Conservation (phyloP, 192 early-diverging fungal species). For the Backusella luteola region DNA sequence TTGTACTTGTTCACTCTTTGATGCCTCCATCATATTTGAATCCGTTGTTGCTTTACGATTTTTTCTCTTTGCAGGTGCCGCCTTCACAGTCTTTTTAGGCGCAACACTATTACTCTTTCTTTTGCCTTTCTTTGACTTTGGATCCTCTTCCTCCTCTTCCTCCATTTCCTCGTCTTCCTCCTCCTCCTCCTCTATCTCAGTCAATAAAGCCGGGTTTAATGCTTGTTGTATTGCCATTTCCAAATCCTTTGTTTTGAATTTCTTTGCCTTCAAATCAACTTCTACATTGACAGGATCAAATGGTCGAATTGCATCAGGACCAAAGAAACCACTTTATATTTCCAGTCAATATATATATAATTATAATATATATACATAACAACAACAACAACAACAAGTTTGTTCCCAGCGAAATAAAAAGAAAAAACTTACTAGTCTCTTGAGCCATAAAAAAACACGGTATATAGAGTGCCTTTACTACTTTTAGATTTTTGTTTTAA, state of each 20-base stretch:
- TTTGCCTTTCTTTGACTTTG: not conserved
- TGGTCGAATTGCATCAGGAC: conserved; percentile 35
- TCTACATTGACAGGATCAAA: conserved; percentile 30
- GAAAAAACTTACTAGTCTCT: conserved; percentile 41
- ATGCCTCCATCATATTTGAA: not conserved
- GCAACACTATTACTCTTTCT: not conserved
- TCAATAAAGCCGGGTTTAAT: conserved; percentile 23
- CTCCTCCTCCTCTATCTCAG: conserved; percentile 5
- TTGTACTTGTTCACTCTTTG: conserved; percentile 1
- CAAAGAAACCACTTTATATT: conserved; percentile 40
- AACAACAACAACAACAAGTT: no score
- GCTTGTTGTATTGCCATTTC: conserved; percentile 34
- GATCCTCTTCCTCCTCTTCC: not conserved
- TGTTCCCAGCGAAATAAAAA: not conserved
- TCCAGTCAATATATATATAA: not conserved
- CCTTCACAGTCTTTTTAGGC: not conserved
- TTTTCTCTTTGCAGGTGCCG: conserved; percentile 1
- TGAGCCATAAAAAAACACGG: conserved; percentile 43
- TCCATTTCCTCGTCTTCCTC: conserved; percentile 9
- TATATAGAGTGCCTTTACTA: conserved; percentile 30
- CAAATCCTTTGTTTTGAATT: conserved; percentile 40
- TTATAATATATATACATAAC: not conserved
- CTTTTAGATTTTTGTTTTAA: conserved; percentile 39
- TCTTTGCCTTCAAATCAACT: conserved; percentile 35
- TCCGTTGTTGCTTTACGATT: not conserved